A percentile compares a stretch with the other conserved stretches of the same genome.
These are phyloP conservation scores for Podaxis sp. DNA, from an alignment of 768 basidiomycete genomes.

Conservation along the genomic window DNA sequence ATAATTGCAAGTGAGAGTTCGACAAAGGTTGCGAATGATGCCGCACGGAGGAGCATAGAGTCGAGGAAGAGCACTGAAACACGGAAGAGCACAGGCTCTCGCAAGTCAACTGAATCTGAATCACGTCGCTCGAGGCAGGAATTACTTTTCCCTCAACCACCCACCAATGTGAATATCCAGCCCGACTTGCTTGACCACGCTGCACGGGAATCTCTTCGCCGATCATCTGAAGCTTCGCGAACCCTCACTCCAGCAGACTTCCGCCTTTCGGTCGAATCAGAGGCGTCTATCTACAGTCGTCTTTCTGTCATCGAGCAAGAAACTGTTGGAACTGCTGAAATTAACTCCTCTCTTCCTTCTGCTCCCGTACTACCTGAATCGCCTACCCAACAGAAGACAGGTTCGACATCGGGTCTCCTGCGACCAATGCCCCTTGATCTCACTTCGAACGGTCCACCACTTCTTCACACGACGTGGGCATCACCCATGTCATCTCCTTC, in stretches of 20 bases:
- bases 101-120: slow-evolving; percentile 8
- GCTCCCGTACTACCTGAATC: background rate
- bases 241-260: slow-evolving; percentile 8
- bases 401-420: background rate
- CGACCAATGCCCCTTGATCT: slow-evolving; percentile 34
- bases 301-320: slow-evolving; percentile 21
- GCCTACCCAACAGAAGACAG: background rate
- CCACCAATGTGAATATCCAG: slow-evolving; percentile 9
- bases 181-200: slow-evolving; percentile 5
- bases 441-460: slow-evolving; percentile 26
- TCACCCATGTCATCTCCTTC: slow-evolving; percentile 32
- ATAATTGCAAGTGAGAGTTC: background rate
- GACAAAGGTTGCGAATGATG: slow-evolving; percentile 6
- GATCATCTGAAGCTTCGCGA: slow-evolving; percentile 10
- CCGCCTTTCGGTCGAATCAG: slow-evolving; percentile 26
- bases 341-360: background rate
- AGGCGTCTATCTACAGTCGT: slow-evolving; percentile 35
- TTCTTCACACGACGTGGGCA: slow-evolving; percentile 41
- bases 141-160: slow-evolving; percentile 9
- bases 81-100: slow-evolving; percentile 5
- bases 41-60: slow-evolving; percentile 12
- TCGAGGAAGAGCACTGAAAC: slow-evolving; percentile 9
- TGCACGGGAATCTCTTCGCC: slow-evolving; percentile 9
- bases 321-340: background rate
- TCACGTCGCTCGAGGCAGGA: slow-evolving; percentile 9